phyloP scores from a whole-genome alignment of 805 yeast species.

The Maudiozyma barnettii region DNA sequence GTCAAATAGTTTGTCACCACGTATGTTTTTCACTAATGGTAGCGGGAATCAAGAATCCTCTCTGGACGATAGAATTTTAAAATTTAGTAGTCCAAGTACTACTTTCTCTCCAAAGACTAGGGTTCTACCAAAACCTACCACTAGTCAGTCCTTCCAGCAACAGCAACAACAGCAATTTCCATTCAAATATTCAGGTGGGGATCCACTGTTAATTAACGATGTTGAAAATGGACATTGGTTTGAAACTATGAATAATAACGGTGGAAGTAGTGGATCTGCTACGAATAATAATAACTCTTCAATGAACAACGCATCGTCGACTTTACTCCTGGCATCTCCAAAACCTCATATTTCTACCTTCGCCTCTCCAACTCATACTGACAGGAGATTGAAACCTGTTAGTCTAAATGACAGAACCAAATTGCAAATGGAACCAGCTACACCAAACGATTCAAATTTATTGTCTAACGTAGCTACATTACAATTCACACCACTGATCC shows the following conservation, averaged over 20 bases:
- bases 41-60: background rate
- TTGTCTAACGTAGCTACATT: conserved; percentile 2
- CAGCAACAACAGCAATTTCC: conserved; percentile 17
- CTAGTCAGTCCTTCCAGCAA: background rate
- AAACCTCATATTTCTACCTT: conserved; percentile 5
- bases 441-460: conserved; percentile 2
- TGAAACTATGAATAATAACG: conserved; percentile 6
- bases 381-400: conserved; percentile 7
- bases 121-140: conserved; percentile 4
- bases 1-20: conserved; percentile 3
- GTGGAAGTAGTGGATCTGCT: background rate
- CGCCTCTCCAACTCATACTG: conserved; percentile 16
- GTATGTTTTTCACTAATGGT: conserved; percentile 3
- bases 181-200: conserved; percentile 25
- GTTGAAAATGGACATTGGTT: conserved; percentile 19
- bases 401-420: background rate
- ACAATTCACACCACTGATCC: conserved; percentile 27
- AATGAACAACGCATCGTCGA: background rate
- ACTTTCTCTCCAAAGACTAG: conserved; percentile 19
- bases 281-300: background rate
- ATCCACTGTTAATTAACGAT: conserved; percentile 26
- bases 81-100: conserved; percentile 1
- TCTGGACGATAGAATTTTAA: background rate
- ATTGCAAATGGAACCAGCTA: conserved; percentile 12
- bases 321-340: conserved; percentile 3